Base-by-base conservation (phyloP, 371 early-diverging fungal genomes). In the Mortierella sp. region DNA sequence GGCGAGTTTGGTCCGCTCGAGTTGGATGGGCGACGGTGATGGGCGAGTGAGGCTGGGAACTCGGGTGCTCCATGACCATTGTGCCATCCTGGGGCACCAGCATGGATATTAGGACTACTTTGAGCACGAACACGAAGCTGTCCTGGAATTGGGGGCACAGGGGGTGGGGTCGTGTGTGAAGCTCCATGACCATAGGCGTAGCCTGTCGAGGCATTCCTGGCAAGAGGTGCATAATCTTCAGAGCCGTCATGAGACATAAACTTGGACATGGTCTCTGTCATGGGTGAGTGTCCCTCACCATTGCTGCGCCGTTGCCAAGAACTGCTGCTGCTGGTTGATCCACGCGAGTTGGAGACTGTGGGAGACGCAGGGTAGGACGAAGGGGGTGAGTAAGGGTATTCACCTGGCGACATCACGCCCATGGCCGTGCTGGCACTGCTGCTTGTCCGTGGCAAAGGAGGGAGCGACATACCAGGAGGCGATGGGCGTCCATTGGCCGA, bases 71-170 rank as follows among this genome's bases (percentile, higher is more conserved):
- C 37, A 37, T 37, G 37, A 37, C 37, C 37, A 37, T 37, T 37
- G 44, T 30, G 44, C 44, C 48, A 60, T 26, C 55, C 51, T 12
- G 59, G 29, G 58, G 55, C 58, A 37, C 59, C 55, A 23, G 68
- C 57, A 7, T 85, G 86, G 45, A 89, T 86, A 50, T 87, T 89
- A 21, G 89, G 88, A 66, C 84, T 89, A 58, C 87, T 87, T 62
- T 86, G 85, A 21, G 88, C 87, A 9, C 89, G 81, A 62, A 84
- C 69, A n/a, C 88, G 81, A 21, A 80, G 83, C 52, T 82, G 81
- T 23, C 59, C 60, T 62, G 63, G 57, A 56, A 21, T 53, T 23
- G 28, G 30, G 21, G 18, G 55, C 1, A 19, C 45, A 44, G 44
- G 62, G 18, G 23, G 57, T 70, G 46, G 70, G 48, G 53, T 23